Evolutionary conservation across 306 rosid species (phyloP), one percentile per base, ranked within the genome.

Genomic region (Gynostemma pentaphyllum): DNA sequence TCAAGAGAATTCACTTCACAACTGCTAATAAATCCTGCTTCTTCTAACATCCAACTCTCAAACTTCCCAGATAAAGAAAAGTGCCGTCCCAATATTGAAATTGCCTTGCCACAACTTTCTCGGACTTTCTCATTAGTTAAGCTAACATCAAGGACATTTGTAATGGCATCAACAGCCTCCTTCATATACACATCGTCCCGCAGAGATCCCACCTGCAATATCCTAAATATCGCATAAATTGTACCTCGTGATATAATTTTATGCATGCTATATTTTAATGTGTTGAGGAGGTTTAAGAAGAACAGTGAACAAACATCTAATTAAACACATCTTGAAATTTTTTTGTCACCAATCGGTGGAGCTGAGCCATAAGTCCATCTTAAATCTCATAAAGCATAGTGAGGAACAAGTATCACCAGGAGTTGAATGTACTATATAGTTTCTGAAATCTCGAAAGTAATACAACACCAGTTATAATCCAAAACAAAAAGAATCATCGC

Each of bases 111-210:
- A 65, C 89, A 86, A 64, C 75, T 84, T 18, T 70, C 67, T 47
- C 72, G 74, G 10, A 76, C 60, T 27, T 67, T 79, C 49, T 64
- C 81, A 65, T 86, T 74, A 46, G 80, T 63, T 71, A 84, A 75
- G 86, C 95, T 77, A 32, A 53, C 78, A 48, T 89, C 76, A 70
- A 86, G 92, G 66, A 86, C 86, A 63, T 63, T 76, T 16, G 78
- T 74, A 68, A 89, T 74, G 68, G 74, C 75, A 72, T 80, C 84
- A 64, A 82, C 82, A n/a, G 85, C 88, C 70, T 70, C 76, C 49
- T 81, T 78, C 73, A 85, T 81, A 36, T 82, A 78, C 64, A 69
- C 70, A 59, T 83, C 72, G 52, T 75, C 71, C 56, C 70, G 80
- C 55, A 78, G 62, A 48, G 82, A 78, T 75, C 75, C 81, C 50